These are phyloP conservation scores for Papilionanthe hybrid DNA, from an alignment of 116 monocot species.

Conservation along the genomic window DNA sequence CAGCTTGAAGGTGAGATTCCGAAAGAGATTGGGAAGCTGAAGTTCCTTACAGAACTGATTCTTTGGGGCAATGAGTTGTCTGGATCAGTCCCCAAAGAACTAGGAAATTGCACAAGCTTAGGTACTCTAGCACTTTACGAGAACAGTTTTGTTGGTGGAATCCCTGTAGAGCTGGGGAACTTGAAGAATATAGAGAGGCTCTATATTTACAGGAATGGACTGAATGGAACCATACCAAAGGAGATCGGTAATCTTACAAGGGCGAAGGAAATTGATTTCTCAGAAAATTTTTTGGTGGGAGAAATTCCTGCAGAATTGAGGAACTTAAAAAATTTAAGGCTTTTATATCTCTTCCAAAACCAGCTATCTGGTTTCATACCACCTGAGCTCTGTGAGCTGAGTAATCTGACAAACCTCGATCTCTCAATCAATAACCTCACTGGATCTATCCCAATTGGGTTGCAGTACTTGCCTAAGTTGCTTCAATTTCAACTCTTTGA, in stretches of 20 bases:
- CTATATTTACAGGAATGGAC: slow-evolving; percentile 78
- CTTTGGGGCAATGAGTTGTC: slow-evolving; percentile 64
- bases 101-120: slow-evolving; percentile 65
- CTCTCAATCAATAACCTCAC: slow-evolving; percentile 76
- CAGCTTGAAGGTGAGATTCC: slow-evolving; percentile 61
- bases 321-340: slow-evolving; percentile 38
- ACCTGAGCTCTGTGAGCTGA: slow-evolving; percentile 43
- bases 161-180: slow-evolving; percentile 62
- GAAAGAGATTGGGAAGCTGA: slow-evolving; percentile 58
- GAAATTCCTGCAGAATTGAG: slow-evolving; percentile 62
- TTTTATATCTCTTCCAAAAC: slow-evolving; percentile 87
- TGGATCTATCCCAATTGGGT: slow-evolving; percentile 59
- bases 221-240: slow-evolving; percentile 83
- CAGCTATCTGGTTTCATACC: slow-evolving; percentile 64
- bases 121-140: slow-evolving; percentile 69
- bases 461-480: slow-evolving; percentile 63
- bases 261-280: slow-evolving; percentile 80
- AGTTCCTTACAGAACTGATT: slow-evolving; percentile 43
- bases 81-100: slow-evolving; percentile 62
- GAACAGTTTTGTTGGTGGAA: slow-evolving; percentile 69
- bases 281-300: slow-evolving; percentile 74
- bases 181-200: slow-evolving; percentile 44
- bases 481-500: slow-evolving; percentile 78
- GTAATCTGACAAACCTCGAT: slow-evolving; percentile 85
- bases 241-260: slow-evolving; percentile 64